Evolutionary conservation across 768 basidiomycete genomes (phyloP).

Genomic region (Panaeolus cyanescens): DNA sequence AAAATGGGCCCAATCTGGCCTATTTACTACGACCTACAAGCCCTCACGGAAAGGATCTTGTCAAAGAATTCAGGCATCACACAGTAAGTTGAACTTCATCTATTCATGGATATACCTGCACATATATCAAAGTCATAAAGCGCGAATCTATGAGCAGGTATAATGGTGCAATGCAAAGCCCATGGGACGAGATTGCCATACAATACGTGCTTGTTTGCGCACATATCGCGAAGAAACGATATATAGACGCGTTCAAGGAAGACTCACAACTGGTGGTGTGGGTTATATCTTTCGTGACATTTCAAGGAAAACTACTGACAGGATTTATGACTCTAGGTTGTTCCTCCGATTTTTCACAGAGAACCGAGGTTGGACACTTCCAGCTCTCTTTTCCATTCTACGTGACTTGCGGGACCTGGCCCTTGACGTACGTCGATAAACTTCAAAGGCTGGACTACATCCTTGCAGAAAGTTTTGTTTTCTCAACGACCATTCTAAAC

Average conservation of each 20-base stretch:
- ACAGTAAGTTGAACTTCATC: constrained; percentile 31
- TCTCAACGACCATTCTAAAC: not conserved
- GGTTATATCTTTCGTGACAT: constrained; percentile 30
- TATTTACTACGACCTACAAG: constrained; percentile 77
- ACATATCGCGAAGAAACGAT: constrained; percentile 66
- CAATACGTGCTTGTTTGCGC: constrained; percentile 79
- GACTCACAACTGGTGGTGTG: constrained; percentile 77
- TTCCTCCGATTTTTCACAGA: constrained; percentile 81
- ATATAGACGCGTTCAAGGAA: constrained; percentile 78
- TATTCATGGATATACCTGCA: constrained; percentile 2
- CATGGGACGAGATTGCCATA: constrained; percentile 88
- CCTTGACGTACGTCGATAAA: constrained; percentile 61
- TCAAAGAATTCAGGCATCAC: constrained; percentile 70
- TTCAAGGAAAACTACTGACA: not conserved
- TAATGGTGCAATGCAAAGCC: constrained; percentile 64
- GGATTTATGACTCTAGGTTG: constrained; percentile 39
- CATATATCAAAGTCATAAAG: constrained; percentile 25
- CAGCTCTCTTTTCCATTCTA: constrained; percentile 78
- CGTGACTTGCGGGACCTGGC: constrained; percentile 85
- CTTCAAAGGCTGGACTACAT: not conserved
- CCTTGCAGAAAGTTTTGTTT: not conserved
- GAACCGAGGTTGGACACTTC: constrained; percentile 86
- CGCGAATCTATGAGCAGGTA: constrained; percentile 44
- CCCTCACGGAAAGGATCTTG: constrained; percentile 74
- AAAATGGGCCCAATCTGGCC: constrained; percentile 71